Evolutionary conservation across 441 rosid genomes (phyloP).

Genomic region (Capsella rubella): DNA sequence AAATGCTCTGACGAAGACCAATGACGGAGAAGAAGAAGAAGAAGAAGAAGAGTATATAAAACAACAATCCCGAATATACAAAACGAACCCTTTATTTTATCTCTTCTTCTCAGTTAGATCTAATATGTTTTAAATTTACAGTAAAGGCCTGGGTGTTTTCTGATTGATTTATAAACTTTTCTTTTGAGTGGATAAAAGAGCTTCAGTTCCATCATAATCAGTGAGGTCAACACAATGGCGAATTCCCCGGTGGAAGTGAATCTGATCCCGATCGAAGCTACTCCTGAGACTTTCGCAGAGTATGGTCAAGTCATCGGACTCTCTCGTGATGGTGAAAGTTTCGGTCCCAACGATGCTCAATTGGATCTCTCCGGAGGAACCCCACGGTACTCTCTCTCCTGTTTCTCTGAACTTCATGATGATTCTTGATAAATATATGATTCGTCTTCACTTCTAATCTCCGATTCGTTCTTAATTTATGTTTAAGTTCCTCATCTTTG

Average conservation of each 20-base stretch:
- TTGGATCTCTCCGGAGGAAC: constrained; percentile 70
- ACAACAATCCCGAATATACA: not conserved
- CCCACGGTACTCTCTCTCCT: constrained; percentile 57
- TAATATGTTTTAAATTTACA: not conserved
- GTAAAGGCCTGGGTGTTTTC: not conserved
- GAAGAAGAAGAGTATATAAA: too few relatives aligned
- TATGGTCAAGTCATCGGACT: constrained; percentile 74
- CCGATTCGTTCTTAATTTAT: not conserved
- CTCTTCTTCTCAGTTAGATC: not conserved
- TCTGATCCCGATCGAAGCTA: constrained; percentile 69
- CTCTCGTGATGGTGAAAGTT: constrained; percentile 61
- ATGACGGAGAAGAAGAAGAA: too few relatives aligned
- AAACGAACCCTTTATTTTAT: not conserved
- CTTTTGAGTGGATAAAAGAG: not conserved
- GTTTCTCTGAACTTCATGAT: not conserved
- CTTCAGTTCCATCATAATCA: not conserved
- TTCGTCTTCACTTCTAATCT: not conserved
- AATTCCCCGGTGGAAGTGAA: constrained; percentile 41
- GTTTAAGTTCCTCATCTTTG: not conserved
- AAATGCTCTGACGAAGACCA: not conserved
- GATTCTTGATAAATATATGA: not conserved
- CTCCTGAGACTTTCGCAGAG: constrained; percentile 64
- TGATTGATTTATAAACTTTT: not conserved
- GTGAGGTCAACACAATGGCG: constrained; percentile 19
- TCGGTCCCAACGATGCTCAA: constrained; percentile 83